Evolutionary conservation across 257 asterid species (phyloP), one percentile per base, ranked within the genome.

Genomic region (Cordia subcordata): DNA sequence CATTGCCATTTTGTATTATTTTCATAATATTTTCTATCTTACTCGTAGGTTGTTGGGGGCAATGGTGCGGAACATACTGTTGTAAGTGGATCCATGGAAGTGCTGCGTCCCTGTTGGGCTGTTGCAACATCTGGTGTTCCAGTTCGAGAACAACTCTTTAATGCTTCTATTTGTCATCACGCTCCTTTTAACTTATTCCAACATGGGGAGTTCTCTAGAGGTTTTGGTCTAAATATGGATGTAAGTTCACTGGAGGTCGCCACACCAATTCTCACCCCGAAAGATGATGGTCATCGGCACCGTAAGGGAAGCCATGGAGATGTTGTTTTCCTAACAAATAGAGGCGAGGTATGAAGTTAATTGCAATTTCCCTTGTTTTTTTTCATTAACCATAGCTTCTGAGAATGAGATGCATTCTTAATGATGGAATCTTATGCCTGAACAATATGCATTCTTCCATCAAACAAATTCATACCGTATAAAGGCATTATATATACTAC

Each of bases 41-140:
- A 23, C 57, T 49, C 39, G 21, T 79, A 92, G 99, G 97, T 77
- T 60, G 95, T 89, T 52, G 97, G 99, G 63, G 97, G 84, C 58
- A 87, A 86, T 87, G 99, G 99, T 54, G 95, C 94, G 49, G 97
- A 89, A 60, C 95, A 79, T 81, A 83, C 92, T 58, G 92, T 87
- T 72, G 90, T 89, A 65, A 89, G 94, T 77, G 97, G 97, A 67
- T 93, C 96, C 8, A 86, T 85, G 88, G 95, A 86, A 74, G 95
- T 93, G 53, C 71, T 89, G 66, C 95, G 96, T 12, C 99, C 97
- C 53, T 89, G 97, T 74, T 93, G 95, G 96, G 99, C 99, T 62
- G 75, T 93, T 67, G 99, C 97, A 56, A 93, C 99, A 53, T 89
- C 97, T 61, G 99, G 99, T 17, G 95, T 93, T 17, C 97, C 97